Evolutionary conservation across 441 rosid species (phyloP).

Genomic region (Syzygium malaccense): DNA sequence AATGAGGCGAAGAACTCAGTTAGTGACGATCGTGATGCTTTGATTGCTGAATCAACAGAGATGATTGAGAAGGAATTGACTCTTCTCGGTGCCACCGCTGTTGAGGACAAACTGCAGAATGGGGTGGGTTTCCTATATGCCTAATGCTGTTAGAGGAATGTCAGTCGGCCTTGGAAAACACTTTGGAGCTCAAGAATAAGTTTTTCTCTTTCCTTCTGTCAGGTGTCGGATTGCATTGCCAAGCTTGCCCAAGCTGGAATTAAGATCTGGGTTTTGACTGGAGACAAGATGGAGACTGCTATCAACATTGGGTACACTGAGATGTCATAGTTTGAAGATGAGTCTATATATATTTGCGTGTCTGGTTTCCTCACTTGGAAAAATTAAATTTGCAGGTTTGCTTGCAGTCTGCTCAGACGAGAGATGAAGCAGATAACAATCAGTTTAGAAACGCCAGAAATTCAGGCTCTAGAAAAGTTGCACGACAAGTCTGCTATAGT

Average conservation of each 20-base stretch:
- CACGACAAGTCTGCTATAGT: rapidly evolving
- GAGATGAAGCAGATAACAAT: neutral
- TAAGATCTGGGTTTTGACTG: conserved; percentile 8
- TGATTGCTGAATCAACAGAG: neutral
- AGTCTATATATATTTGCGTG: neutral
- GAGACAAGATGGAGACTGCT: conserved; percentile 10
- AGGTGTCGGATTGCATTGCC: neutral
- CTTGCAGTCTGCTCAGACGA: conserved; percentile 9
- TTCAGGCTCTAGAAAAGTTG: neutral
- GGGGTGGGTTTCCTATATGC: neutral
- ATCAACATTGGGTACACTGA: conserved; percentile 2
- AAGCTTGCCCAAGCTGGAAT: neutral
- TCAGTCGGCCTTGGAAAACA: neutral
- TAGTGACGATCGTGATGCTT: neutral
- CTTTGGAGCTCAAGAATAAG: neutral
- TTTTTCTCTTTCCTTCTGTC: neutral
- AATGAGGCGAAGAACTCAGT: neutral
- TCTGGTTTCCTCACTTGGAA: neutral
- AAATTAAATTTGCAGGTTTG: neutral
- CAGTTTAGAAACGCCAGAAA: neutral
- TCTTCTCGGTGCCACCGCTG: neutral
- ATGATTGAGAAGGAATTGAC: neutral
- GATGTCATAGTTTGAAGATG: neutral
- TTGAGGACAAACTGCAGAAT: conserved; percentile 5
- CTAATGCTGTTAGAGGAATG: neutral